Base-by-base conservation (phyloP, 495 filamentous ascomycete genomes). In the Aspergillus asperescens region DNA sequence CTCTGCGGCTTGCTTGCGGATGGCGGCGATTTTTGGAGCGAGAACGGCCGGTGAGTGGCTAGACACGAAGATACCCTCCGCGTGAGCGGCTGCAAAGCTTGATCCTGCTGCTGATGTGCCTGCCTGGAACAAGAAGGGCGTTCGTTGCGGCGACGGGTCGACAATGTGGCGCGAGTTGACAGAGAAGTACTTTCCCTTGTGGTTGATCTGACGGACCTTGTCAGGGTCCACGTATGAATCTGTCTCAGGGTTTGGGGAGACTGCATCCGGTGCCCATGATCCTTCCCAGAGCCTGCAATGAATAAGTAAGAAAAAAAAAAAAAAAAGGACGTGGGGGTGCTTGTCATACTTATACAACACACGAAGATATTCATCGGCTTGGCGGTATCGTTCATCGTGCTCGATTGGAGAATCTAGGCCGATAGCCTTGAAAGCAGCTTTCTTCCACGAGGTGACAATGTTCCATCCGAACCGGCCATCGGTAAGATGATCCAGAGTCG, bases 21-120 rank as follows among this genome's bases (percentile, higher is more conserved):
- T 81, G n/a, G 72, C 71, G 22, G 70, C 71, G 34, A 84, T 73
- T 47, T 81, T 81, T 0, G 75, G 74, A 1, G 62, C 58, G 3
- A 83, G 65, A 10, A 81, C 68, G 8, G 67, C 51, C 0, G 80
- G 74, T 0, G 77, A 77, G 48, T 81, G 77, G 0, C 72, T 73
- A 0, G 78, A 79, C 1, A 84, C 80, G 62, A 86, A 86, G 48
- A 85, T 81, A 1, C 74, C 81, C 59, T 86, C 82, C 1, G 81
- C 83, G 54, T 85, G 82, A 9, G 69, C 77, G 0, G 80, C 75
- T 0, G 79, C 81, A 54, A 86, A 86, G 0, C 62, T 68, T 1
- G 73, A 75, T 2, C 82, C 81, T 0, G 81, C 81, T 0, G 70
- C 48, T 0, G 80, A 84, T 7, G 78, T 81, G 12, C 83, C 82